These are phyloP conservation scores for Aegilops umbellulata DNA, from an alignment of 176 grass and related monocot genomes.

Conservation along the genomic window DNA sequence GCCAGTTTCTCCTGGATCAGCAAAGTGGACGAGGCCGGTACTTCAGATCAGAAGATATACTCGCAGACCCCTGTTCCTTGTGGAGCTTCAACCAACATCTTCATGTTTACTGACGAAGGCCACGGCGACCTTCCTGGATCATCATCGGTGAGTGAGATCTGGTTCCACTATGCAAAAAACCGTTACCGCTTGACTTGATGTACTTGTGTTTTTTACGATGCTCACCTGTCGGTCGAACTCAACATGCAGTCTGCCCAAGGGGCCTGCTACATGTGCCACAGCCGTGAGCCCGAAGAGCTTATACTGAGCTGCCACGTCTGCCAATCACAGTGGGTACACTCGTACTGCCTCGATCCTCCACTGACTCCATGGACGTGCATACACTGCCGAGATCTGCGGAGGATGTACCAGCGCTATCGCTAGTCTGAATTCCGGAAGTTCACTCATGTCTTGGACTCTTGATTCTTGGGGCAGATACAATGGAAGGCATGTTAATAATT, in stretches of 20 bases:
- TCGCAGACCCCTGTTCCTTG: conserved; percentile 69
- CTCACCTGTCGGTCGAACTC: background rate
- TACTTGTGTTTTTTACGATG: background rate
- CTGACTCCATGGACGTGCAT: conserved; percentile 64
- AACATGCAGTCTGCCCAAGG: conserved; percentile 37
- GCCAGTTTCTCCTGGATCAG: conserved; percentile 60
- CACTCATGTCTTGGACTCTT: background rate
- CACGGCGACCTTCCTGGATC: conserved; percentile 4
- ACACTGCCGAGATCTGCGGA: conserved; percentile 64
- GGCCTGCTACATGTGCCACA: conserved; percentile 62
- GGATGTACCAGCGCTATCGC: conserved; percentile 60
- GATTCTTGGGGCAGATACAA: background rate
- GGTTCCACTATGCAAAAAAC: background rate
- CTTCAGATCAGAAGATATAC: conserved; percentile 87
- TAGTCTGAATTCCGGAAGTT: background rate
- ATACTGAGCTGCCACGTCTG: conserved; percentile 73
- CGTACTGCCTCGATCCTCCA: conserved; percentile 83
- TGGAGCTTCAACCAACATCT: conserved; percentile 35
- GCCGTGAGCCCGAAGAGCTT: conserved; percentile 69
- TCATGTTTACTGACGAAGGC: conserved; percentile 15
- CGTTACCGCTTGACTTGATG: background rate
- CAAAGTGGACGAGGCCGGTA: conserved; percentile 64
- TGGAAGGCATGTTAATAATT: background rate
- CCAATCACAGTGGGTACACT: conserved; percentile 69
- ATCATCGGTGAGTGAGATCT: conserved; percentile 50